These are phyloP conservation scores for Sporothrix brasiliensis DNA, from an alignment of 2,329 filamentous ascomycete species.

Conservation along the genomic window DNA sequence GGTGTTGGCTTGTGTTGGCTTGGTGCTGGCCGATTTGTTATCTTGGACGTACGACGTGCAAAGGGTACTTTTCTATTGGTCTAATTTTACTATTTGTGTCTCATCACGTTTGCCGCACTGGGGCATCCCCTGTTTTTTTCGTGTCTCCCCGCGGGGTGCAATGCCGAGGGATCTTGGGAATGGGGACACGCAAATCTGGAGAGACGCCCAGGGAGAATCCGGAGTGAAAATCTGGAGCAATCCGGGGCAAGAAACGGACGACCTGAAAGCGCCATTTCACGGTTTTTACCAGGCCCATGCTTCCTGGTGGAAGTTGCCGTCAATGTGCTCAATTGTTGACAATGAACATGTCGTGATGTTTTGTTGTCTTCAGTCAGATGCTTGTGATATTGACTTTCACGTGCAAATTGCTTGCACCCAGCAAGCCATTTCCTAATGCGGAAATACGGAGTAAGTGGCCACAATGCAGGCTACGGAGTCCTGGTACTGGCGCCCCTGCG, in stretches of 20 bases:
- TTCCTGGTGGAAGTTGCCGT: too few species aligned
- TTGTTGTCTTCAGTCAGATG: neutral
- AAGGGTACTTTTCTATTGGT: too few species aligned
- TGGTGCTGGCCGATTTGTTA: neutral
- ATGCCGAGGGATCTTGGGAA: constrained; percentile 20
- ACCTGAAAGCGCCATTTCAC: neutral
- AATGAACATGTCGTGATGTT: neutral
- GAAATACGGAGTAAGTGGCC: neutral
- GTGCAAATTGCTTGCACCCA: neutral
- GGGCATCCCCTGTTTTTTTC: neutral
- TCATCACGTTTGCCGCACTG: neutral
- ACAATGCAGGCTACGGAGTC: too few species aligned
- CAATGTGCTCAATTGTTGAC: neutral
- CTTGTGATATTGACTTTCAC: constrained; percentile 10
- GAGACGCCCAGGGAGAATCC: neutral
- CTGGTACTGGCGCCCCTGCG: neutral
- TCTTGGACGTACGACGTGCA: neutral
- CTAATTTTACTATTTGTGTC: too few species aligned
- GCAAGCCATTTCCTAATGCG: constrained; percentile 7
- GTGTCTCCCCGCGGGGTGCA: constrained; percentile 7
- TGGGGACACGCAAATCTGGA: neutral
- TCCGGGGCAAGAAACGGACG: constrained; percentile 1
- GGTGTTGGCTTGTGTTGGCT: neutral
- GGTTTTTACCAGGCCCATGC: too few species aligned
- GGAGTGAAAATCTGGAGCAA: constrained; percentile 16